Evolutionary conservation across 495 filamentous ascomycete genomes (phyloP).

Genomic region (Xylaria venustula): DNA sequence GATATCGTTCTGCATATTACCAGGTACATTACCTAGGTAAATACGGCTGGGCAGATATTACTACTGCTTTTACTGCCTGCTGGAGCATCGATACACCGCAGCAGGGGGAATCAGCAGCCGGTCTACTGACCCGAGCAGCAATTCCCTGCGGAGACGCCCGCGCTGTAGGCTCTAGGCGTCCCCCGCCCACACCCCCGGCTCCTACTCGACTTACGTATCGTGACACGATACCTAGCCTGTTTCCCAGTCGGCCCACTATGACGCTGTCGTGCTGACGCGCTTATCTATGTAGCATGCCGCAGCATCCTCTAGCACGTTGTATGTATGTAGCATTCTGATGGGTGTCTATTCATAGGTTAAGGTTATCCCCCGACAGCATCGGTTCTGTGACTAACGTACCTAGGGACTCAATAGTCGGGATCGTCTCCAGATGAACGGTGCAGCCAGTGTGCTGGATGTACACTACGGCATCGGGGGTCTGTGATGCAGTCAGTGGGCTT

Average conservation of each 20-base stretch:
- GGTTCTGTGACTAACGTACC: background rate
- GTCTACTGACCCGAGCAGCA: background rate
- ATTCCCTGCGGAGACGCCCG: background rate
- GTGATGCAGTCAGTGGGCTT: background rate
- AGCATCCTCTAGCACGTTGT: no score
- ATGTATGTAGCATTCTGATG: no score
- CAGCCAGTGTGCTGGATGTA: no score
- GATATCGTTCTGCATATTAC: no score
- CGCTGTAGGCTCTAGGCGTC: background rate
- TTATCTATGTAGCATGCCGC: no score
- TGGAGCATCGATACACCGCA: no score
- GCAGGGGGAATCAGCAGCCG: background rate
- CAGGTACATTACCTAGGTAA: no score
- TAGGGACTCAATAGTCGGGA: background rate
- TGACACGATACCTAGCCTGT: constrained; percentile 1
- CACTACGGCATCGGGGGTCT: no score
- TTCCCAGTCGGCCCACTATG: background rate
- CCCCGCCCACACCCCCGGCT: background rate
- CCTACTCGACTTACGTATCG: background rate
- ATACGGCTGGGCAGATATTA: no score
- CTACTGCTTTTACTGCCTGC: no score
- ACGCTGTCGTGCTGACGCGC: background rate
- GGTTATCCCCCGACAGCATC: background rate
- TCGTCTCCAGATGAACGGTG: background rate
- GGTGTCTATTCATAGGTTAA: no score